Percentiles rank a stretch among this genome's conserved stretches.
These are phyloP conservation scores for Boletus pseudopeckii DNA, from an alignment of 768 basidiomycete species.

Conservation along the genomic window DNA sequence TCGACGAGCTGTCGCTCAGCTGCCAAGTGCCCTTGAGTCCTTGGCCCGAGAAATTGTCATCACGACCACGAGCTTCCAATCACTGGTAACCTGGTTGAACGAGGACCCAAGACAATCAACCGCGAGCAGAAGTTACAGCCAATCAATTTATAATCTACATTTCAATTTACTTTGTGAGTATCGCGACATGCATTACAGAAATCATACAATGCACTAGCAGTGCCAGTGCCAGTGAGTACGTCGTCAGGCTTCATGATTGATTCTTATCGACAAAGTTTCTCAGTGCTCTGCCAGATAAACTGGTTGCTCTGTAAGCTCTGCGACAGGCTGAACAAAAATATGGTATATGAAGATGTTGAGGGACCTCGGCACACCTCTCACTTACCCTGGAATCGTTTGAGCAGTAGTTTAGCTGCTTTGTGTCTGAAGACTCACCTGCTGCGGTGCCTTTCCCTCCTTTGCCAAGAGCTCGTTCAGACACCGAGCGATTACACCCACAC, in stretches of 20 bases:
- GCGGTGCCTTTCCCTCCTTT: conserved; percentile 26
- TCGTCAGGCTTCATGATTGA: conserved; percentile 5
- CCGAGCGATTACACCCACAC: conserved; percentile 62
- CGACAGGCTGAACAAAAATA: neutral
- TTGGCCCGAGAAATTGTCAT: neutral
- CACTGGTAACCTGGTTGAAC: neutral
- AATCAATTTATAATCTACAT: conserved; percentile 11
- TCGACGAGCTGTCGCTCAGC: neutral
- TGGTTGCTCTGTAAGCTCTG: conserved; percentile 1
- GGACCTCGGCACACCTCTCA: conserved; percentile 8
- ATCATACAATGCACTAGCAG: conserved; percentile 20
- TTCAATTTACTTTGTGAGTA: neutral
- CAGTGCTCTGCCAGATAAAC: conserved; percentile 18
- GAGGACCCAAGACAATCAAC: neutral
- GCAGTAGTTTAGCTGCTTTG: neutral
- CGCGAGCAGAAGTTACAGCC: neutral
- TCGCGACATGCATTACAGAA: conserved; percentile 7
- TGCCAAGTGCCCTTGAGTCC: neutral
- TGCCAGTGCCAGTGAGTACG: conserved; percentile 5
- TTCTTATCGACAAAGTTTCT: conserved; percentile 10
- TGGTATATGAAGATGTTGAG: neutral
- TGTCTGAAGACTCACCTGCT: conserved; percentile 15
- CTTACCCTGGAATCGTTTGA: conserved; percentile 14
- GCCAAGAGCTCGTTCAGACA: conserved; percentile 66
- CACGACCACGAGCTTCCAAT: neutral